Evolutionary conservation across 768 basidiomycete genomes (phyloP).

Genomic region (Melanogaster broomeanus): DNA sequence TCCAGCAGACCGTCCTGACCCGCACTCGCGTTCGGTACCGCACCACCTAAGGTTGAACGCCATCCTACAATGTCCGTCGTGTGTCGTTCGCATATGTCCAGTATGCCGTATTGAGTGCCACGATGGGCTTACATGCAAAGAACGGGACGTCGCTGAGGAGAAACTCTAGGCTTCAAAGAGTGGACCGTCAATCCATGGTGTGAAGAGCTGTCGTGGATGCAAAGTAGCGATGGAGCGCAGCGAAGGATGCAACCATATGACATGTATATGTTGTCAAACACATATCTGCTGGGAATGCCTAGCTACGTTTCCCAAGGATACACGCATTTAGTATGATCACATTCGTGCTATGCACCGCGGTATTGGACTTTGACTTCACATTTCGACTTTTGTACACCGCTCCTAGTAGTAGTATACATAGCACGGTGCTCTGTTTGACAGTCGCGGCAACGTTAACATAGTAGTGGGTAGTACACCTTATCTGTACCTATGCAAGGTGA

Average conservation of each 20-base stretch:
- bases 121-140: constrained; percentile 58
- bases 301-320: too few relatives aligned
- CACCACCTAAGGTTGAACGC: constrained; percentile 36
- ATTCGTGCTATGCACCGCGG: too few relatives aligned
- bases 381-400: too few relatives aligned
- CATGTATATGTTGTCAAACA: constrained; percentile 64
- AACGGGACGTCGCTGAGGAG: constrained; percentile 47
- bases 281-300: too few relatives aligned
- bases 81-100: constrained; percentile 61
- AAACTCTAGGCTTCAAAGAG: constrained; percentile 46
- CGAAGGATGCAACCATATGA: constrained; percentile 78
- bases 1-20: constrained; percentile 41
- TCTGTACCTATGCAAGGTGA: too few relatives aligned
- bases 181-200: constrained; percentile 62
- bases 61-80: constrained; percentile 65
- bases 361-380: too few relatives aligned
- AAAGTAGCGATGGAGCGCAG: constrained; percentile 64
- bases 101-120: constrained; percentile 58
- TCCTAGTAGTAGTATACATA: too few relatives aligned
- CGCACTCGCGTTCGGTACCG: constrained; percentile 66
- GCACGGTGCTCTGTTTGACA: too few relatives aligned
- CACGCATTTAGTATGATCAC: too few relatives aligned
- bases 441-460: too few relatives aligned
- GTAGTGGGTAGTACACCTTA: too few relatives aligned
- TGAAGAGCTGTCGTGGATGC: constrained; percentile 74